Base-by-base conservation (phyloP, 2,329 filamentous ascomycete genomes). In the Sporothrix variecibatus region DNA sequence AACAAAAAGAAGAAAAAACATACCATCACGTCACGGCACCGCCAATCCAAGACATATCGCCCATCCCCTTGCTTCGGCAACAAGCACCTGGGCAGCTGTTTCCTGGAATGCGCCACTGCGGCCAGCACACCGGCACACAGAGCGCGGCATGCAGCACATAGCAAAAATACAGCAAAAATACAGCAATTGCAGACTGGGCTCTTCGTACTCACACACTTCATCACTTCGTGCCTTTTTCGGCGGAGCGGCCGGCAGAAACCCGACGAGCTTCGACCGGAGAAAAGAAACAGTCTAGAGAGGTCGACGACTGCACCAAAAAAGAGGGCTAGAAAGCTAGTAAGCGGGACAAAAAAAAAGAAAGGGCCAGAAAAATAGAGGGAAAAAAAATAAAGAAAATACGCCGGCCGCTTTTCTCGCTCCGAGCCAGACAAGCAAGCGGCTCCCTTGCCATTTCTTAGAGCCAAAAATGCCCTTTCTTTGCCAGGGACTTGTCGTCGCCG, bases 61-160 rank as follows among this genome's bases (percentile, higher is more conserved):
- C 65, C 65, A 34, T 69, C 28, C 12, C 43, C 43, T 69, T 38
- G 4, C 31, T 20, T 53, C 67, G 67, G 46, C 46, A 53, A 12
- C 65, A 17, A 40, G 62, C 62, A 12, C 7, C 62, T 65, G 62
- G 23, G 38, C 23, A 26, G 38, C n/a, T 34, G 56, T 12, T 38
- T 67, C 38, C 28, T 69, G 67, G 67, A 69, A 56, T 53, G 67
- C 67, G 67, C 67, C 46, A 69, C 17, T 5, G 67, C 46, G 43
- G 31, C 43, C 65, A 53, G 46, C 8, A 34, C 67, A 53, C 46
- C 67, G 67, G 46, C 28, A 69, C 67, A 31, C 46, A 69, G 67
- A 31, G 28, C 20, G 65, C 64, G 34, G 46, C 26, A 53, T 49
- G 28, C 28, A 51, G 28, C 40, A 53, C 12, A 51, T 31, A 68